Conservation (phyloP, 2,329 filamentous ascomycete genomes). For the Mycosphaerella sp. region DNA sequence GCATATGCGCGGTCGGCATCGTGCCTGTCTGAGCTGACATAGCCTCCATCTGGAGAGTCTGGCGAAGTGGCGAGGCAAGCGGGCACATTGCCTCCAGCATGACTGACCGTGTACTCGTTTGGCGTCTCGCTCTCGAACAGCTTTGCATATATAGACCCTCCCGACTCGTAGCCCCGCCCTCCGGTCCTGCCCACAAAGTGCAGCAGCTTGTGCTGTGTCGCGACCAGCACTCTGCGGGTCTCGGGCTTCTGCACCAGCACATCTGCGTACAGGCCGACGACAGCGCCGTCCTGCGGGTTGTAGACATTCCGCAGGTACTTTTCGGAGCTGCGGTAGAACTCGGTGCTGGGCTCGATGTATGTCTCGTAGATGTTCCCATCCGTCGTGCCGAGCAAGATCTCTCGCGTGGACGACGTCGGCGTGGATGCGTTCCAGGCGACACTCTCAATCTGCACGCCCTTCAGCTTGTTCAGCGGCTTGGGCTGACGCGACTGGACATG, state of each 20-base stretch:
- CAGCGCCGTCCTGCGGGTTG: conserved; percentile 71
- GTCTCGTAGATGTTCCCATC: conserved; percentile 94
- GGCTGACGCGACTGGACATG: conserved; percentile 90
- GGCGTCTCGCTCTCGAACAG: conserved; percentile 85
- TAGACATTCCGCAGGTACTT: conserved; percentile 82
- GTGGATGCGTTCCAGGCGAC: conserved; percentile 92
- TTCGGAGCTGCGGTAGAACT: conserved; percentile 94
- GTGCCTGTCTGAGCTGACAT: conserved; percentile 21
- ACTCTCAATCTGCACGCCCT: conserved; percentile 80
- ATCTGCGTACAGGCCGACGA: conserved; percentile 84
- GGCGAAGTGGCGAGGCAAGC: conserved; percentile 72
- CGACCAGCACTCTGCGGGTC: conserved; percentile 68
- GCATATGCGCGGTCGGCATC: conserved; percentile 66
- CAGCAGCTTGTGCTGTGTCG: conserved; percentile 69
- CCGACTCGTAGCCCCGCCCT: conserved; percentile 60
- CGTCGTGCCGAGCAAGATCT: conserved; percentile 86
- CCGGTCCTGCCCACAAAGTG: conserved; percentile 76
- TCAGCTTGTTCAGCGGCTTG: conserved; percentile 71
- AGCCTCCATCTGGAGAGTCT: conserved; percentile 52
- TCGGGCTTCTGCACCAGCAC: conserved; percentile 62
- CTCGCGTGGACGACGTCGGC: conserved; percentile 86
- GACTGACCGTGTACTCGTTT: conserved; percentile 64
- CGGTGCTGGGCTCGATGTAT: conserved; percentile 87
- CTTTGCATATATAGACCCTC: conserved; percentile 76
- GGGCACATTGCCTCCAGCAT: conserved; percentile 52